Conservation (phyloP, 352 stramenopile species). For the Globisporangium carolinianum region DNA sequence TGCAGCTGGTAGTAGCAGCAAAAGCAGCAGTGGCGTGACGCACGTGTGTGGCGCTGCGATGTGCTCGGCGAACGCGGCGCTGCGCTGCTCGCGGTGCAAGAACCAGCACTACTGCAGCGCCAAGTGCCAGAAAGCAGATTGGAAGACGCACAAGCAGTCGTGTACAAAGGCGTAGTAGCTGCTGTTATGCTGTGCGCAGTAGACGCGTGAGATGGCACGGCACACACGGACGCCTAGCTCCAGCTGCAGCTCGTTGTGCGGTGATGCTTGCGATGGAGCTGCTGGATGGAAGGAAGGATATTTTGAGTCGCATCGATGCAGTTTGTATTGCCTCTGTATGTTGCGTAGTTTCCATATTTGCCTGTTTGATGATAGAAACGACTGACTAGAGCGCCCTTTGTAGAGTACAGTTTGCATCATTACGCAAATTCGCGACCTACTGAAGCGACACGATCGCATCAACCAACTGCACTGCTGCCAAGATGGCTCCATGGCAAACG, state of each 20-base stretch:
- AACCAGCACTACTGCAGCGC: conserved; percentile 78
- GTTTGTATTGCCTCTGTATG: too few relatives aligned
- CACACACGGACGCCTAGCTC: too few relatives aligned
- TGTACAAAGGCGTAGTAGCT: conserved; percentile 26
- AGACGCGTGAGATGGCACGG: background rate
- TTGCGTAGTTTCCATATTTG: too few relatives aligned
- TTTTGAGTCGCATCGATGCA: background rate
- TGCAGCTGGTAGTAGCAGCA: conserved; percentile 18
- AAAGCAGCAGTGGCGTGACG: conserved; percentile 16
- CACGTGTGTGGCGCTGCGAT: conserved; percentile 58
- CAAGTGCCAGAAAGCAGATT: conserved; percentile 81
- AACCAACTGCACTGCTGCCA: too few relatives aligned
- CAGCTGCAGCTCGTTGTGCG: background rate
- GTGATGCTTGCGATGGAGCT: background rate
- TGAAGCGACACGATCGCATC: too few relatives aligned
- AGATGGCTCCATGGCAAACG: too few relatives aligned
- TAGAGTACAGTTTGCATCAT: too few relatives aligned
- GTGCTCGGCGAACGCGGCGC: conserved; percentile 61
- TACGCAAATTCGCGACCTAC: too few relatives aligned
- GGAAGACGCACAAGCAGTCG: conserved; percentile 71
- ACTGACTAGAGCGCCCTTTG: too few relatives aligned
- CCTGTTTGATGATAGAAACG: too few relatives aligned
- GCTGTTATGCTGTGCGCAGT: background rate
- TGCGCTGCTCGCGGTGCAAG: conserved; percentile 81
- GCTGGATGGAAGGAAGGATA: background rate